A percentile compares a stretch with the other conserved stretches of the same genome.
phyloP scores from a whole-genome alignment of 179 eudicot species.

The Silene noctiflora region DNA sequence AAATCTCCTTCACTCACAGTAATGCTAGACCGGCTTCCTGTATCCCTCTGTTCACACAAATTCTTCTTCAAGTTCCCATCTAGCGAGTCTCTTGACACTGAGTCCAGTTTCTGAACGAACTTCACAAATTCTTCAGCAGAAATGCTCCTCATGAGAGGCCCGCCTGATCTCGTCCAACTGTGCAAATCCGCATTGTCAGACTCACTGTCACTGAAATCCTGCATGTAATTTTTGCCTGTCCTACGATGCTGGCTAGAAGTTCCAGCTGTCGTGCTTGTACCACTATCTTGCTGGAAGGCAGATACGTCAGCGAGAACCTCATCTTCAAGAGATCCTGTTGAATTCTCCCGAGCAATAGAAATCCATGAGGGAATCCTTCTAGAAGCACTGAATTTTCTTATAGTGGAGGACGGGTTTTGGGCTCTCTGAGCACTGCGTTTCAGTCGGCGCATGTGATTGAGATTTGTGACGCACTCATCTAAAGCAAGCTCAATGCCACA shows the following conservation, averaged over 20 bases:
- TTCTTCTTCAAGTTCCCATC: not conserved
- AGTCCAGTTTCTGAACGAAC: slow-evolving; percentile 67
- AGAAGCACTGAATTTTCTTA: slow-evolving; percentile 59
- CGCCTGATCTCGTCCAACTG: slow-evolving; percentile 92
- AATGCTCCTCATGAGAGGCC: slow-evolving; percentile 92
- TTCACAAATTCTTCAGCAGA: slow-evolving; percentile 70
- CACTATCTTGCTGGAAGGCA: slow-evolving; percentile 41
- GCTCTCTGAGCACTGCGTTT: slow-evolving; percentile 76
- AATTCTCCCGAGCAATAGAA: slow-evolving; percentile 83
- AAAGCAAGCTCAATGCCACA: slow-evolving; percentile 90
- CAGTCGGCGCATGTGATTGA: slow-evolving; percentile 92
- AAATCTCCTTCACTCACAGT: slow-evolving; percentile 71
- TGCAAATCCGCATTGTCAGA: slow-evolving; percentile 53
- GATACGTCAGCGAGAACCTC: slow-evolving; percentile 58
- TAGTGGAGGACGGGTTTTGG: slow-evolving; percentile 33
- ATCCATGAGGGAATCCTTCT: slow-evolving; percentile 96
- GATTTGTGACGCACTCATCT: slow-evolving; percentile 76
- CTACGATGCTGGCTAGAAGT: slow-evolving; percentile 36
- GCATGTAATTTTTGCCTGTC: slow-evolving; percentile 28
- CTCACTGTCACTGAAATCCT: slow-evolving; percentile 86
- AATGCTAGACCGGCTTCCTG: slow-evolving; percentile 40
- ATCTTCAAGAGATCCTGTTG: slow-evolving; percentile 91
- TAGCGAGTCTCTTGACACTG: not conserved
- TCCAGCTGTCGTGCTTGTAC: slow-evolving; percentile 28
- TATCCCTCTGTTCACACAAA: slow-evolving; percentile 38